A percentile compares a stretch with the other conserved stretches of the same genome.
Evolutionary conservation across 2,329 filamentous ascomycete genomes (phyloP).

Genomic region (Colletotrichum lupini): DNA sequence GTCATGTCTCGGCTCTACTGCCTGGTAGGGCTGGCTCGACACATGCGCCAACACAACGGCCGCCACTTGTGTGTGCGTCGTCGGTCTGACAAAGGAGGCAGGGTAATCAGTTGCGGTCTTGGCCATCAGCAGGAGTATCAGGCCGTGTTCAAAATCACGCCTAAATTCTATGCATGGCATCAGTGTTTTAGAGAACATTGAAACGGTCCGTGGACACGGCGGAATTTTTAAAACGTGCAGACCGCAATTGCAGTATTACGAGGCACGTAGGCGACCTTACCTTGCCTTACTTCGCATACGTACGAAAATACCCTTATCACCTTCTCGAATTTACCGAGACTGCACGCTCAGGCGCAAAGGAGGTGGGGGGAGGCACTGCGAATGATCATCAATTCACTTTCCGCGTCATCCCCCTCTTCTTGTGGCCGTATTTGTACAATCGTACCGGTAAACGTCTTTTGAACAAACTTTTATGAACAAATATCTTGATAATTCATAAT

Average conservation of each 20-base stretch:
- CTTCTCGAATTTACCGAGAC: no score
- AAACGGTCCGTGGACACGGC: no score
- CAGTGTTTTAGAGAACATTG: not conserved
- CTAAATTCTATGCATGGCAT: not conserved
- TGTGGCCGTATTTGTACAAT: no score
- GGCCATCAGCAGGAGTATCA: not conserved
- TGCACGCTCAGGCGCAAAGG: no score
- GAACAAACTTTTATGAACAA: not conserved
- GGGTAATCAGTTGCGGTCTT: not conserved
- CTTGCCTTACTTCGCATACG: no score
- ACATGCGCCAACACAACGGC: constrained; percentile 1
- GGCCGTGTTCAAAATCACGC: not conserved
- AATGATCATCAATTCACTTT: not conserved
- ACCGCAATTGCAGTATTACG: no score
- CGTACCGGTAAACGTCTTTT: not conserved
- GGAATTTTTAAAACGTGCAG: no score
- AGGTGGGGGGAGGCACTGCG: not conserved
- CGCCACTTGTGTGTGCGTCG: not conserved
- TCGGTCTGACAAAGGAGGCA: not conserved
- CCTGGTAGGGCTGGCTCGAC: constrained; percentile 27
- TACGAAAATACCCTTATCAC: no score
- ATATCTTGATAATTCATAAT: constrained; percentile 5
- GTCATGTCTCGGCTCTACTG: not conserved
- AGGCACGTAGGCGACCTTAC: no score
- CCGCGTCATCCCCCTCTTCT: not conserved